These are phyloP conservation scores for Paraurostyla sp. DNA, from an alignment of 73 alveolate species.

Conservation along the genomic window DNA sequence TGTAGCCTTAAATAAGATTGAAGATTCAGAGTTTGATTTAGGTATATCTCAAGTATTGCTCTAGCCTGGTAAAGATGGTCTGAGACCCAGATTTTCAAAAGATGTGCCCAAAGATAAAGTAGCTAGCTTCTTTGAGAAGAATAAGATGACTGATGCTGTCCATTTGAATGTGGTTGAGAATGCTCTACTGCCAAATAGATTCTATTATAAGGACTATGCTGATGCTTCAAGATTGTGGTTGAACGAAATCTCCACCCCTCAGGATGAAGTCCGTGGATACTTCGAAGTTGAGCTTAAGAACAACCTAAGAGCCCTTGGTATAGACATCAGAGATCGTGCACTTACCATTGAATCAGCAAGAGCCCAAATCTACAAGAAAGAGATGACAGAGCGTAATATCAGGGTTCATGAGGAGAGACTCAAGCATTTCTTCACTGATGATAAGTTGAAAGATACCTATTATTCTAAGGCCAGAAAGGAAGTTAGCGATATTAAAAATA, in stretches of 20 bases:
- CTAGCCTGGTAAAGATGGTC: background rate
- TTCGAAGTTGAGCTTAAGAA: conserved; percentile 12
- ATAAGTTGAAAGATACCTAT: conserved; percentile 9
- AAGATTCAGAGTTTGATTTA: conserved; percentile 26
- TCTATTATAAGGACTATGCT: conserved; percentile 24
- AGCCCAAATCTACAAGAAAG: background rate
- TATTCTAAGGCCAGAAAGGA: background rate
- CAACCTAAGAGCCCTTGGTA: conserved; percentile 36
- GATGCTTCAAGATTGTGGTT: conserved; percentile 56
- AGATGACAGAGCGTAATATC: background rate
- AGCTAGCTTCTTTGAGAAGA: background rate
- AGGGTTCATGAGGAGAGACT: background rate
- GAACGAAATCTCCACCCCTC: conserved; percentile 53
- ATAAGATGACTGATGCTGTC: conserved; percentile 12
- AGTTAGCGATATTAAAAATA: background rate
- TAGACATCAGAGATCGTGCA: conserved; percentile 57
- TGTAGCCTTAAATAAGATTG: conserved; percentile 48
- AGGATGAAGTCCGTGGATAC: conserved; percentile 1
- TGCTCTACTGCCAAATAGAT: conserved; percentile 63
- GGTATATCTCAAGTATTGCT: conserved; percentile 32
- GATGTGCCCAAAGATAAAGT: conserved; percentile 32
- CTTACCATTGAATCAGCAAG: conserved; percentile 22
- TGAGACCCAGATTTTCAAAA: background rate
- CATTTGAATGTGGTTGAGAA: conserved; percentile 46
- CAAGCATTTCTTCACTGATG: background rate